Percentiles rank a stretch among this genome's conserved stretches.
Evolutionary conservation across 2,329 filamentous ascomycete genomes (phyloP).

Genomic region (Talaromyces sp.): DNA sequence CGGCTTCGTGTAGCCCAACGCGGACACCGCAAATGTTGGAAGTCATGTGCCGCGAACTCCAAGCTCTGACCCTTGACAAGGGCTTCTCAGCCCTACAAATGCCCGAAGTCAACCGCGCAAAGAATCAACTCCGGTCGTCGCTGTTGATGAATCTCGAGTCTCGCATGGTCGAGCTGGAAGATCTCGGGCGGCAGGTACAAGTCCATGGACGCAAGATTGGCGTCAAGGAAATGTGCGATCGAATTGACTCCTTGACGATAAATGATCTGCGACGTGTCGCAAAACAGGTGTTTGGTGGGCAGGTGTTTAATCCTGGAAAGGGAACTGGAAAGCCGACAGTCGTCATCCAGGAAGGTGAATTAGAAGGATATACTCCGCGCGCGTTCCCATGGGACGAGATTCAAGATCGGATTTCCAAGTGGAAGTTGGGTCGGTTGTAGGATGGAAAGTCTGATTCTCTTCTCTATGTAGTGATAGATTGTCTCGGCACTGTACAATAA

Average conservation of each 20-base stretch:
- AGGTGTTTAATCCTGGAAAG: conserved; percentile 68
- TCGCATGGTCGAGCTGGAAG: conserved; percentile 95
- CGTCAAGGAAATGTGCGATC: conserved; percentile 85
- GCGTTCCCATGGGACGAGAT: conserved; percentile 83
- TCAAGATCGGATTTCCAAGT: conserved; percentile 77
- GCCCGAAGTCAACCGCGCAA: conserved; percentile 82
- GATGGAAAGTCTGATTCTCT: neutral
- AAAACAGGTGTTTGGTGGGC: conserved; percentile 69
- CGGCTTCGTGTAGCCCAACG: conserved; percentile 75
- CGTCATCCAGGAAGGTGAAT: conserved; percentile 85
- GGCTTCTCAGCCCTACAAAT: conserved; percentile 70
- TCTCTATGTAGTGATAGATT: conserved; percentile 4
- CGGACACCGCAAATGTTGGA: conserved; percentile 82
- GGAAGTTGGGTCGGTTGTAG: conserved; percentile 70
- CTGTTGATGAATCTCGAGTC: conserved; percentile 97
- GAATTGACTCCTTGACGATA: conserved; percentile 79
- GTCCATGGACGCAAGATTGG: conserved; percentile 92
- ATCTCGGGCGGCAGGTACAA: conserved; percentile 90
- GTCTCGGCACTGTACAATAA: conserved; percentile 10
- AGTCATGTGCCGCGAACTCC: conserved; percentile 89
- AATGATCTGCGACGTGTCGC: conserved; percentile 80
- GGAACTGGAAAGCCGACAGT: conserved; percentile 91
- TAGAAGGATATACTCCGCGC: conserved; percentile 64
- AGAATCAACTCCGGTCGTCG: conserved; percentile 89
- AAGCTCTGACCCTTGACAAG: conserved; percentile 69